Base-by-base conservation (phyloP, 2,329 filamentous ascomycete species). In the Aspergillus sp. region DNA sequence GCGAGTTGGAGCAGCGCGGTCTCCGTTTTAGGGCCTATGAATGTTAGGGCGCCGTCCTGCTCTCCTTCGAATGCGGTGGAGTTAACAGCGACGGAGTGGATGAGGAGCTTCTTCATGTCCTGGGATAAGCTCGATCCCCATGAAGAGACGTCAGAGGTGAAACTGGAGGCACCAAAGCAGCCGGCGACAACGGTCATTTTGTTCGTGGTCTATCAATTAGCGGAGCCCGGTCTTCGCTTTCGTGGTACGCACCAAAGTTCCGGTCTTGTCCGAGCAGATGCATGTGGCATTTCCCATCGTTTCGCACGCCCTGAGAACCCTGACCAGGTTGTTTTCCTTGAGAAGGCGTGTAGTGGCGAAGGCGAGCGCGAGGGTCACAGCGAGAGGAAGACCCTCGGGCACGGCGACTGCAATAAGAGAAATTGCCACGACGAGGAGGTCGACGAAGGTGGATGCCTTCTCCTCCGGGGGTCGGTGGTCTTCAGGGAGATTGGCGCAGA, bases 1-100 rank as follows among this genome's bases (percentile, higher is more conserved):
- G 87, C 86, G 68, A 91, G 90, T 20, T 80, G 79, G 15, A 92
- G 80, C 11, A 92, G 78, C 19, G 89, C 89, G 3, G 88, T 90
- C 69, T 92, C 89, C 0, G 89, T 92, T 74, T 91, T 91, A 5
- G 89, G 91, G 30, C 89, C 89, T 61, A 91, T 82, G 63, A 90
- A 92, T 0, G 82, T 77, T 34, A 72, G 74, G n/a, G 80, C 77
- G 30, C 86, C 86, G 42, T 86, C 81, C 45, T 84, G 80, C 39
- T 87, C 84, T 6, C 83, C 82, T 67, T 89, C 86, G 61, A 90
- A 90, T 1, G 87, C 86, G 0, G 87, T 88, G 0, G 87, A 89
- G 68, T 89, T 90, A 63, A 89, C 76, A 9, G 83, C 80, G 59
- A 89, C 86, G 3, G 86, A 89, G 54, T 89, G 82, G 47, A 83